Percentiles rank a stretch among this genome's conserved stretches.
phyloP scores from a whole-genome alignment of 306 rosid species.

The Cucumis hystrix region DNA sequence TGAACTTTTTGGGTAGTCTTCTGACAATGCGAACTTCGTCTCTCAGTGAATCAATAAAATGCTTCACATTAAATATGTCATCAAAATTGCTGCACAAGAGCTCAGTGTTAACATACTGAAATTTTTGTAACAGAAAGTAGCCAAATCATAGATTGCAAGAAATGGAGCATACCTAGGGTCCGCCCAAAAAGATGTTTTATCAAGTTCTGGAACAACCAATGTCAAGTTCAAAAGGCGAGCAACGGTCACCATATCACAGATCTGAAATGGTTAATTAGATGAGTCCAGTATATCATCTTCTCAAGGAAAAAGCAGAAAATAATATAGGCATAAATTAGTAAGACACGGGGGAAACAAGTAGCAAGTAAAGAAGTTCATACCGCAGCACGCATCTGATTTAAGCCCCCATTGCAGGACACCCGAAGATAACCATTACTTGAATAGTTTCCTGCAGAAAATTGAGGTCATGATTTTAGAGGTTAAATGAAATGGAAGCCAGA shows the following conservation, averaged over 20 bases:
- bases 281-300: constrained; percentile 17
- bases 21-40: constrained; percentile 84
- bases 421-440: constrained; percentile 93
- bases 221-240: constrained; percentile 93
- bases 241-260: constrained; percentile 95
- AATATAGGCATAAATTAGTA: background rate
- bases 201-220: constrained; percentile 95
- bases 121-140: constrained; percentile 8
- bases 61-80: constrained; percentile 83
- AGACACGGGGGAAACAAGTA: constrained; percentile 3
- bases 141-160: constrained; percentile 8
- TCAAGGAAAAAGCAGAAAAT: constrained; percentile 1
- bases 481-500: background rate
- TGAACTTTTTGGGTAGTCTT: constrained; percentile 73
- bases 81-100: constrained; percentile 70
- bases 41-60: constrained; percentile 78
- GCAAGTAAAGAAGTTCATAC: constrained; percentile 32
- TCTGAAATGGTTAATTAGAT: constrained; percentile 39
- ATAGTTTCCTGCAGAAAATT: constrained; percentile 70
- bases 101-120: constrained; percentile 15
- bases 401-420: constrained; percentile 96
- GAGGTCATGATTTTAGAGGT: background rate
- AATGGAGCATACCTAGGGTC: constrained; percentile 62
- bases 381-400: constrained; percentile 99
- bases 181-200: constrained; percentile 93